Conservation (phyloP, 108 stramenopile genomes). For the Fragilaria radians region DNA sequence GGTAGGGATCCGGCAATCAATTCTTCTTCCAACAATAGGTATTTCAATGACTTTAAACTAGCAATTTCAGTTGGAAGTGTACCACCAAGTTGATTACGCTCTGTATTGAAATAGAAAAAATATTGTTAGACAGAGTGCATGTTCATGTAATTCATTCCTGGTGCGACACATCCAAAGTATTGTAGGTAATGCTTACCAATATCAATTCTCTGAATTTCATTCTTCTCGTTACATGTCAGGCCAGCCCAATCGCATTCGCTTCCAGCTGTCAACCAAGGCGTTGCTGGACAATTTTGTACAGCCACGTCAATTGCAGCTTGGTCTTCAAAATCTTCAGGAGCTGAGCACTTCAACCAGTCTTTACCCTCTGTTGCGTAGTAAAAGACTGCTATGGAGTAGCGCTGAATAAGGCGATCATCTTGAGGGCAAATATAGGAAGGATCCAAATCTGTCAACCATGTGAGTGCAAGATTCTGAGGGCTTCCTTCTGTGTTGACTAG, state of each 20-base stretch:
- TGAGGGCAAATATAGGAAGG: constrained; percentile 31
- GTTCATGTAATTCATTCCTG: not conserved
- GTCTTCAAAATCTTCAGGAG: constrained; percentile 31
- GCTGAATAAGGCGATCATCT: constrained; percentile 32
- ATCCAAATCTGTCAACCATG: constrained; percentile 49
- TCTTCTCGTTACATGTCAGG: constrained; percentile 33
- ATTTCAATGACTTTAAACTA: constrained; percentile 25
- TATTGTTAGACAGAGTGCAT: constrained; percentile 1
- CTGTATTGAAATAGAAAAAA: constrained; percentile 18
- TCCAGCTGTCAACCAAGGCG: constrained; percentile 51
- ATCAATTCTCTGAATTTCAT: constrained; percentile 21
- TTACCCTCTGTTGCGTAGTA: constrained; percentile 42
- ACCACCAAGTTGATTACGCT: constrained; percentile 52
- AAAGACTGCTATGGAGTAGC: constrained; percentile 44
- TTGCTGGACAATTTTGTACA: constrained; percentile 29
- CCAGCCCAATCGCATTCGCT: constrained; percentile 67
- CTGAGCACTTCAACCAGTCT: constrained; percentile 54
- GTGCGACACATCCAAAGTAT: not conserved
- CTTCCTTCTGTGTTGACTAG: constrained; percentile 24
- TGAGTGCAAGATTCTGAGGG: constrained; percentile 32
- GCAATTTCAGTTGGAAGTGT: constrained; percentile 47
- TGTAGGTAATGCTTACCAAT: constrained; percentile 35
- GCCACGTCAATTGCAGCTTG: constrained; percentile 25
- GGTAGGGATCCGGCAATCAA: constrained; percentile 53
- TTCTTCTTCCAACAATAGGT: constrained; percentile 50